Conservation (phyloP, 345 rosid genomes). For the Eucalyptus polybractea region DNA sequence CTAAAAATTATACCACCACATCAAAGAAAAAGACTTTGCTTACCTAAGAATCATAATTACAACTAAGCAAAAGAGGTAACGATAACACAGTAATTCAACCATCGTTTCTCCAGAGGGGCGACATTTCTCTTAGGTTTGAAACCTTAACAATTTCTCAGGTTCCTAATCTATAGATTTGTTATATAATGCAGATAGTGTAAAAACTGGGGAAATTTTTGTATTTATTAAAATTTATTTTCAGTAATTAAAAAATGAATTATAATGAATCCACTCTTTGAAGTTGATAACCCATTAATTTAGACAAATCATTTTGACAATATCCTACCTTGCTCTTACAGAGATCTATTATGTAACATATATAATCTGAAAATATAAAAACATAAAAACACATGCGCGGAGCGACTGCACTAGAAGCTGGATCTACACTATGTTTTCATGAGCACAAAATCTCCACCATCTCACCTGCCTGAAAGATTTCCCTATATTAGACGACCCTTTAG, state of each 20-base stretch:
- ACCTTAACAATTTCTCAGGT: too few species aligned
- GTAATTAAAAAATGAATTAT: not conserved
- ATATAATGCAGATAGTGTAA: not conserved
- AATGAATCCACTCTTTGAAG: not conserved
- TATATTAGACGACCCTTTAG: not conserved
- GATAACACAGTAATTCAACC: too few species aligned
- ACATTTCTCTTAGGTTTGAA: not conserved
- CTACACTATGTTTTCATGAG: not conserved
- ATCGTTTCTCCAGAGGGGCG: not conserved
- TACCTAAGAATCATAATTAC: too few species aligned
- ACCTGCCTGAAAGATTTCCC: not conserved
- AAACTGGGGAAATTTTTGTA: not conserved
- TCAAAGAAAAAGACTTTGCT: too few species aligned
- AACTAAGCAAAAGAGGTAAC: too few species aligned
- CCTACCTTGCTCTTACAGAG: not conserved
- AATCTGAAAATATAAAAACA: not conserved
- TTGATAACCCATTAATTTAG: not conserved
- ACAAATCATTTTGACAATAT: not conserved
- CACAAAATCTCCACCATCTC: not conserved
- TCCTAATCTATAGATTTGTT: not conserved
- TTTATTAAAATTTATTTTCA: not conserved
- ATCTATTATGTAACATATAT: not conserved
- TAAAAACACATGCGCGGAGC: not conserved
- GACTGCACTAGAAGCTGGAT: not conserved
- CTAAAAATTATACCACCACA: too few species aligned